Percentiles rank a stretch among this genome's conserved stretches.
phyloP scores from a whole-genome alignment of 176 grass and related monocot species.

The Tillandsia fasciculata region DNA sequence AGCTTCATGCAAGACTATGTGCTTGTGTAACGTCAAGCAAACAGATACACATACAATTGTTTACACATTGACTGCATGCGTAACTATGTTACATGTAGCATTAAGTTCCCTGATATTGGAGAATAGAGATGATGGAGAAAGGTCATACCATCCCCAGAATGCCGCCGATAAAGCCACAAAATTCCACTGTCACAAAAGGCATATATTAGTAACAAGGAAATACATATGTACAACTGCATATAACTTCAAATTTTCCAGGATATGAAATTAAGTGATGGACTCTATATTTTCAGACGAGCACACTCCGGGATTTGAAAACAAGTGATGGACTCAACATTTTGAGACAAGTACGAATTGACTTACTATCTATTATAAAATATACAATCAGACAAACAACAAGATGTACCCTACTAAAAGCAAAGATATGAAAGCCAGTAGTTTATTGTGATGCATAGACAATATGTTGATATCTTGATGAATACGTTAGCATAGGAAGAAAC shows the following conservation, averaged over 20 bases:
- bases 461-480: no score
- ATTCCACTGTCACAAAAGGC: conserved; percentile 57
- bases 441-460: no score
- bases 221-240: conserved; percentile 1
- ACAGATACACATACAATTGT: not conserved
- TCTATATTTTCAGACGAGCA: not conserved
- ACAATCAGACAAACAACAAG: no score
- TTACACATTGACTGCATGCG: not conserved
- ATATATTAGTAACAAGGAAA: conserved; percentile 1
- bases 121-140: not conserved
- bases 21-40: not conserved
- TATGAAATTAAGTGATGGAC: not conserved
- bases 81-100: no score
- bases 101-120: not conserved
- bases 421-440: no score
- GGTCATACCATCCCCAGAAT: conserved; percentile 71
- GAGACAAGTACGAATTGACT: not conserved
- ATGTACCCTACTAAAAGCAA: no score
- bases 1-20: not conserved
- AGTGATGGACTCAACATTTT: not conserved
- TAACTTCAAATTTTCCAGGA: not conserved
- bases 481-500: no score
- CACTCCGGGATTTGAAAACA: not conserved
- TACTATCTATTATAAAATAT: no score
- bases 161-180: conserved; percentile 66